Evolutionary conservation across 1,139 yeast genomes (phyloP), one percentile per base, ranked within the genome.

Genomic region (Suhomyces wounanorum): DNA sequence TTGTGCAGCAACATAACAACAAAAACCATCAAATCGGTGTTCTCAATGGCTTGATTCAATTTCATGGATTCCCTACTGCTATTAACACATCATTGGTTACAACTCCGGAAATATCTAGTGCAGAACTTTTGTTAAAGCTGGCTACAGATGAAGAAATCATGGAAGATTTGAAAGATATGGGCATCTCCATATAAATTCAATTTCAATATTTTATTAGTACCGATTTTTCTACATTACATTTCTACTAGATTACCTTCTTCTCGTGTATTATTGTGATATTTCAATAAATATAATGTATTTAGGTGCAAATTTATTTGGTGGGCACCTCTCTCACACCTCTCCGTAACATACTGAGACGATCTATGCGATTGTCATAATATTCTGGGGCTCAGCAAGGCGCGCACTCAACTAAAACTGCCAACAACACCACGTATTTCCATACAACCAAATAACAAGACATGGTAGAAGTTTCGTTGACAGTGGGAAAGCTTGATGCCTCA

Each of bases 401-500:
- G 45, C 41, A 36, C 45, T 28, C 43, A 30, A 28, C 16, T 30
- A 30, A 33, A 33, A 33, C 18, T 23, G 17, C n/a, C 44, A 18
- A 41, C 37, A 28, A 37, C 30, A 28, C 45, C 50, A 44, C 50
- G 47, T 40, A 40, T 39, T 37, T 26, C 13, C 3, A 17, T 28
- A 23, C n/a, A 36, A 33, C 14, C 38, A 40, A 9, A 17, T 3
- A 42, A 18, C 14, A 23, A 42, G 30, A 11, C 13, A 86, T 87
- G 91, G 94, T 87, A 45, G 90, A 87, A 69, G 97, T 92, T 11
- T 87, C 96, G 43, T 79, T 94, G 47, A 92, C 98, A 0, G 98
- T 94, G 16, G 99, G 99, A 44, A 92, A 92, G 72, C 78, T 94
- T 48, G 99, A 94, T 67, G 97, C 98, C 21, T 91, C 97, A 1